Percentiles rank a stretch among this genome's conserved stretches.
These are phyloP conservation scores for Floccularia luteovirens DNA, from an alignment of 768 basidiomycete species.

Conservation along the genomic window DNA sequence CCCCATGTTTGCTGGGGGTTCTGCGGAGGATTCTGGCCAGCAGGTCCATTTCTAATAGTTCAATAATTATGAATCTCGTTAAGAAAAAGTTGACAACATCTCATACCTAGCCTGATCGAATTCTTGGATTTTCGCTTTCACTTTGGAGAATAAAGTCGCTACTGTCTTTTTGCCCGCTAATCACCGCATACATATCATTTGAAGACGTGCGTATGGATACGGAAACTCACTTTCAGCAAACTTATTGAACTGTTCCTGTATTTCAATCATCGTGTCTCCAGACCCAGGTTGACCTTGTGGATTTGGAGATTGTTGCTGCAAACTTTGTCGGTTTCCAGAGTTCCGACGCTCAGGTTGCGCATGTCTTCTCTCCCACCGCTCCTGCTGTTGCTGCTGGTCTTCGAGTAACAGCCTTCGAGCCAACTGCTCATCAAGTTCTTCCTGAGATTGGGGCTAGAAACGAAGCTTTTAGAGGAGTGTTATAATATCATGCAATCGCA, in stretches of 20 bases:
- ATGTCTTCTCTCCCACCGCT: no score
- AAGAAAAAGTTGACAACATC: no score
- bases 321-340: conserved; percentile 3
- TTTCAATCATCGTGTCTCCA: conserved; percentile 53
- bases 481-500: no score
- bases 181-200: background rate
- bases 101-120: conserved; percentile 48
- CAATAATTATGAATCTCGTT: no score
- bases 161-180: conserved; percentile 76
- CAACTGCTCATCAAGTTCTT: conserved; percentile 73
- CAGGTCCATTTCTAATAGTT: no score
- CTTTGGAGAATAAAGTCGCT: conserved; percentile 62
- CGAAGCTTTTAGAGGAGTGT: no score
- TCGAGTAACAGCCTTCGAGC: conserved; percentile 68
- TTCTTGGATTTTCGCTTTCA: conserved; percentile 80
- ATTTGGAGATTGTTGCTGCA: conserved; percentile 13
- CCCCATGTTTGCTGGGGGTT: conserved; percentile 1
- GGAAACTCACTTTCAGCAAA: conserved; percentile 65
- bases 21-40: background rate
- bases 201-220: background rate
- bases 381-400: conserved; percentile 37
- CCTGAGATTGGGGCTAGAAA: conserved; percentile 47
- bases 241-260: conserved; percentile 69
- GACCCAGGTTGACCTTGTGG: conserved; percentile 15
- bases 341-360: no score